Conservation (phyloP, 1,139 yeast species). For the Saccharomyces hybrid region DNA sequence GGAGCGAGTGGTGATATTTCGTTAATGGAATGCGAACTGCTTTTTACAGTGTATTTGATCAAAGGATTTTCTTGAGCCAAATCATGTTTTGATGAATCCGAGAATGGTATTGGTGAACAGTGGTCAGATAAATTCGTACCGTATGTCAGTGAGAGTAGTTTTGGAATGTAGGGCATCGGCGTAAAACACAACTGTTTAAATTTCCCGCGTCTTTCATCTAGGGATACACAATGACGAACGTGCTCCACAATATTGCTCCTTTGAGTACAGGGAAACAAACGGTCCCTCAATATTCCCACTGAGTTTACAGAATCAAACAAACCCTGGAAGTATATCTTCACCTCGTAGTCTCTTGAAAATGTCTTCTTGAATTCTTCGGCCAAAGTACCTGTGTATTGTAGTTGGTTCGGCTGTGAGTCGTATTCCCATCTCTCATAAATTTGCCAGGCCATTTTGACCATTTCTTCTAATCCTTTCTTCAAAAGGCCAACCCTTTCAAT, state of each 20-base stretch:
- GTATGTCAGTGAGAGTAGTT: conserved; percentile 28
- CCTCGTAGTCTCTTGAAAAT: conserved; percentile 39
- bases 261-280: conserved; percentile 50
- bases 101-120: not conserved
- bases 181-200: conserved; percentile 50
- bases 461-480: conserved; percentile 44
- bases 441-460: conserved; percentile 54
- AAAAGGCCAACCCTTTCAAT: conserved; percentile 52
- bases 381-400: conserved; percentile 37
- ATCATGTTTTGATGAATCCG: not conserved
- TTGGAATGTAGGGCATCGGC: conserved; percentile 37
- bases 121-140: conserved; percentile 8
- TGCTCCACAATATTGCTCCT: conserved; percentile 46
- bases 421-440: conserved; percentile 55
- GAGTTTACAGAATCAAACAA: conserved; percentile 62
- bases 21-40: not conserved
- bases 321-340: conserved; percentile 50
- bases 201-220: conserved; percentile 58
- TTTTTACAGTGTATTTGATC: not conserved
- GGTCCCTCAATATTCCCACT: conserved; percentile 50
- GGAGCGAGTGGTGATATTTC: not conserved
- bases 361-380: conserved; percentile 47
- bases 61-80: not conserved
- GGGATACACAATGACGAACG: conserved; percentile 56
- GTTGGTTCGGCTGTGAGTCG: conserved; percentile 47